These are phyloP conservation scores for Hippophae gyantsensis DNA, from an alignment of 306 rosid genomes.

Conservation along the genomic window DNA sequence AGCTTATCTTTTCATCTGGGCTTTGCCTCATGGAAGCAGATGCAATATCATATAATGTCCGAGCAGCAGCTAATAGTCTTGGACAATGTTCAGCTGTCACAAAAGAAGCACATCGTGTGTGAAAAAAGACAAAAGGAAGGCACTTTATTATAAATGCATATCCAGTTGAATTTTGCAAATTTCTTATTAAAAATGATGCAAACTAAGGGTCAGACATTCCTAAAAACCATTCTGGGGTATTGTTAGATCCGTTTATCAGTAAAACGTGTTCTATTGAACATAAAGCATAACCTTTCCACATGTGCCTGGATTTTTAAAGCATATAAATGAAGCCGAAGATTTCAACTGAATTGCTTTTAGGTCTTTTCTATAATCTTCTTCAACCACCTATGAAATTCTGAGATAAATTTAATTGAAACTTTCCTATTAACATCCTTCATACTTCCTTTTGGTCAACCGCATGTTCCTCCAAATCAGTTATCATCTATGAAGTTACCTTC, in stretches of 20 bases:
- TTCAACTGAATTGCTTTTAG: not conserved
- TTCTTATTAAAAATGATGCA: not conserved
- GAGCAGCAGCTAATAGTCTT: slow-evolving; percentile 56
- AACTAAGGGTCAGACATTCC: not conserved
- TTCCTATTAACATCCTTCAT: not conserved
- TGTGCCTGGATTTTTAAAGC: no score
- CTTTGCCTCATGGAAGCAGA: slow-evolving; percentile 29
- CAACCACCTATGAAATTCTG: slow-evolving; percentile 4
- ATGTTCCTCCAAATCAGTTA: not conserved
- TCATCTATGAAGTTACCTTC: slow-evolving; percentile 1
- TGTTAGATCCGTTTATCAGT: not conserved
- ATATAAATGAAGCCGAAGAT: not conserved
- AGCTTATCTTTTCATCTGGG: slow-evolving; percentile 46
- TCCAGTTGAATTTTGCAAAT: not conserved
- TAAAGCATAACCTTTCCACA: no score
- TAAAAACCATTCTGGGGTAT: not conserved
- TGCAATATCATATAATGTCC: slow-evolving; percentile 61
- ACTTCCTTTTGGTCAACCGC: not conserved
- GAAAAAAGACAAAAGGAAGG: slow-evolving; percentile 1
- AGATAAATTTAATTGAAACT: not conserved
- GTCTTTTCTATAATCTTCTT: not conserved
- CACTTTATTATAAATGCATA: slow-evolving; percentile 5
- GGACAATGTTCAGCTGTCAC: slow-evolving; percentile 58
- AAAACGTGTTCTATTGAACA: no score
- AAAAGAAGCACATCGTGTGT: slow-evolving; percentile 22